These are phyloP conservation scores for Fusarium odoratissimum DNA, from an alignment of 2,329 filamentous ascomycete species.

Conservation along the genomic window DNA sequence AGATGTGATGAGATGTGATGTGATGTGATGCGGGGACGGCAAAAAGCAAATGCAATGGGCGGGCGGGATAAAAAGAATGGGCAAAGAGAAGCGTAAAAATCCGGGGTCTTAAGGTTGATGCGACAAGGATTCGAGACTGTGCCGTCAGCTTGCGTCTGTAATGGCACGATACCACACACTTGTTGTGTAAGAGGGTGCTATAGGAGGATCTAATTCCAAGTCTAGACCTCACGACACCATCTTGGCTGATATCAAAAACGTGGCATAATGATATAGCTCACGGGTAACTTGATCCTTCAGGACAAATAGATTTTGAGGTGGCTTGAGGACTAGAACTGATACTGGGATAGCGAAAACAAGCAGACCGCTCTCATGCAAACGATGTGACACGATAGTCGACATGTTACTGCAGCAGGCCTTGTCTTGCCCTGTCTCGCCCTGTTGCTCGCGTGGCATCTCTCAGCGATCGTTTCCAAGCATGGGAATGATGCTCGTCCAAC, in stretches of 20 bases:
- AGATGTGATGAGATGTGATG: not conserved
- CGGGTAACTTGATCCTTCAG: constrained; percentile 7
- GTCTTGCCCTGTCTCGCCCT: not conserved
- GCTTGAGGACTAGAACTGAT: not conserved
- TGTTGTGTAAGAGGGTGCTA: not conserved
- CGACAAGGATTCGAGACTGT: constrained; percentile 19
- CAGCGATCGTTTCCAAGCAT: constrained; percentile 11
- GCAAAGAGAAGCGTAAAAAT: constrained; percentile 5
- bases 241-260: constrained; percentile 18
- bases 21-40: not conserved
- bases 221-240: constrained; percentile 3
- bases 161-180: constrained; percentile 27
- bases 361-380: constrained; percentile 10
- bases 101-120: constrained; percentile 13
- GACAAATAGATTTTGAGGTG: not conserved
- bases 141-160: constrained; percentile 25
- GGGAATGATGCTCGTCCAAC: constrained; percentile 19
- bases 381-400: constrained; percentile 26
- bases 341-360: not conserved
- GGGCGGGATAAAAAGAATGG: not conserved
- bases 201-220: not conserved
- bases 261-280: constrained; percentile 15
- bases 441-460: constrained; percentile 29
- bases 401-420: constrained; percentile 9
- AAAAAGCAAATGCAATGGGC: not conserved